A percentile compares a stretch with the other conserved stretches of the same genome.
Evolutionary conservation across 192 early-diverging fungal genomes (phyloP).

Genomic region (Coemansia sp.): DNA sequence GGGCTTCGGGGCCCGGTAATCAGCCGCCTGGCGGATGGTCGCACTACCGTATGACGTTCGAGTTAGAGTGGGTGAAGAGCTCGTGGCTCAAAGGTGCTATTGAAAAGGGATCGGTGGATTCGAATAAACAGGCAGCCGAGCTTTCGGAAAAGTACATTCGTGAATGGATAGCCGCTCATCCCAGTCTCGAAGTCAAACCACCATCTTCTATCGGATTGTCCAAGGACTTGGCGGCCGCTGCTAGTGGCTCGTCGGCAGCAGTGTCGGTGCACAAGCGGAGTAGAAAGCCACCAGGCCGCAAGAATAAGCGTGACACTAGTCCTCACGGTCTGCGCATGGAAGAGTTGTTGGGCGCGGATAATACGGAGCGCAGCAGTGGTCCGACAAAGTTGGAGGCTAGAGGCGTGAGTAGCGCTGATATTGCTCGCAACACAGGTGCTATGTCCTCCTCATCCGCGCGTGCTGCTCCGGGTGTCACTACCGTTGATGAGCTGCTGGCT

Average conservation of each 20-base stretch:
- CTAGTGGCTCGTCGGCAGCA: neutral
- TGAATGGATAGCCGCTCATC: constrained; percentile 48
- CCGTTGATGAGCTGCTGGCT: neutral
- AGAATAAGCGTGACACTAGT: constrained; percentile 32
- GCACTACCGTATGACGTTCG: constrained; percentile 51
- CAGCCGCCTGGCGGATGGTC: constrained; percentile 51
- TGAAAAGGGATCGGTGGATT: constrained; percentile 56
- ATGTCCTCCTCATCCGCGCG: neutral
- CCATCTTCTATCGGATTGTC: neutral
- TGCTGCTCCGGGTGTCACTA: too few species aligned
- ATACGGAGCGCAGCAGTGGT: neutral
- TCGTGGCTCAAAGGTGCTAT: constrained; percentile 58
- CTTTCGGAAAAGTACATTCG: constrained; percentile 46
- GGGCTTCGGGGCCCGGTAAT: constrained; percentile 36
- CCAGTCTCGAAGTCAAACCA: constrained; percentile 45
- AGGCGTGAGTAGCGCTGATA: neutral
- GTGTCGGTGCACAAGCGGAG: constrained; percentile 11
- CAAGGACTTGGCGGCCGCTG: neutral
- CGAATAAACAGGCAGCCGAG: constrained; percentile 56
- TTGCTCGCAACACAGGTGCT: neutral
- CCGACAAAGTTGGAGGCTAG: neutral
- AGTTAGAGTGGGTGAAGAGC: constrained; percentile 57
- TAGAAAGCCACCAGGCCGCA: constrained; percentile 11
- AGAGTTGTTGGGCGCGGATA: constrained; percentile 33
- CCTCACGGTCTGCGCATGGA: constrained; percentile 54